Conservation (phyloP, 257 asterid species). For the Solanum clarkiae region DNA sequence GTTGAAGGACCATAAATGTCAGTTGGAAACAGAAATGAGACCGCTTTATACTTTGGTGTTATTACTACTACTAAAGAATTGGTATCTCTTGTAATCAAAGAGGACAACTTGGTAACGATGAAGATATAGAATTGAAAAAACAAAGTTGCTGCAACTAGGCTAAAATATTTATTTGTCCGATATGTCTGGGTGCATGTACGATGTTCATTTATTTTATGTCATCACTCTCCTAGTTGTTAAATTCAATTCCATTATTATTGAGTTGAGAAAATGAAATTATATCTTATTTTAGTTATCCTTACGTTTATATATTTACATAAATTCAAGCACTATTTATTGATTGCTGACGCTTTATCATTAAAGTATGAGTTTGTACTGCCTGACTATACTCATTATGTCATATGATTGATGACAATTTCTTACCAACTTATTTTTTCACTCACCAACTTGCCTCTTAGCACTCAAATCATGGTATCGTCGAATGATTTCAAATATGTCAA, state of each 20-base stretch:
- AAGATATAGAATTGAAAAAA: neutral
- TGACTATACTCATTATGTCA: neutral
- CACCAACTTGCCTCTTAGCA: neutral
- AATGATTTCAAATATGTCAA: neutral
- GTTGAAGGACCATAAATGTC: too few relatives aligned
- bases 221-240: neutral
- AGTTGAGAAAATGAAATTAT: too few relatives aligned
- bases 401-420: neutral
- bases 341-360: neutral
- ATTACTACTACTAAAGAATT: neutral
- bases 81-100: neutral
- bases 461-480: neutral
- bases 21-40: neutral
- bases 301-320: neutral
- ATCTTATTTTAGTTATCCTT: too few relatives aligned
- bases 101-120: neutral
- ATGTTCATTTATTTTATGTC: neutral
- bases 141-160: neutral
- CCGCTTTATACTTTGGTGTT: neutral
- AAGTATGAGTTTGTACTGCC: neutral
- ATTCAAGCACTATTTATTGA: neutral
- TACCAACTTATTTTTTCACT: neutral
- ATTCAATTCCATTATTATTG: neutral
- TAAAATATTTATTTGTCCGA: neutral
- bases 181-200: neutral